These are phyloP conservation scores for Heritiera littoralis DNA, from an alignment of 345 rosid genomes.

Conservation along the genomic window DNA sequence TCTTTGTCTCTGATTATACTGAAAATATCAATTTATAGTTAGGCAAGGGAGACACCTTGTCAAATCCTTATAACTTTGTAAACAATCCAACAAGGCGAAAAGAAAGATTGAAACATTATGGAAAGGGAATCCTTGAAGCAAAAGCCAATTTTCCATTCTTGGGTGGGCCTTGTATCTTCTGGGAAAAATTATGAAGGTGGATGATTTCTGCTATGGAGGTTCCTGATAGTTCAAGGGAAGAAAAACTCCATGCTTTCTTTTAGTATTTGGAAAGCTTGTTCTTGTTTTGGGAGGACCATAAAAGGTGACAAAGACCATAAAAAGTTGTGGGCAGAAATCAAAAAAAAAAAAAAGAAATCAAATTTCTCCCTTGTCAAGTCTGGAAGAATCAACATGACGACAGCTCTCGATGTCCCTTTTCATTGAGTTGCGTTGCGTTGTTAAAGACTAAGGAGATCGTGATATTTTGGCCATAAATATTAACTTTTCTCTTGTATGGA, in stretches of 20 bases:
- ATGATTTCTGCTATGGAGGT: conserved; percentile 8
- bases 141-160: conserved; percentile 33
- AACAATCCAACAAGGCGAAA: conserved; percentile 28
- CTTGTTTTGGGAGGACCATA: not conserved
- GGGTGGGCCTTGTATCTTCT: not conserved
- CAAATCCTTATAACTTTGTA: conserved; percentile 29
- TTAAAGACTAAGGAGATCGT: not conserved
- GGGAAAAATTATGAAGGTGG: conserved; percentile 7
- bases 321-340: not conserved
- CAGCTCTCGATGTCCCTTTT: too few relatives aligned
- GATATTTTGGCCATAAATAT: not conserved
- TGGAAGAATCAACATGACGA: not conserved
- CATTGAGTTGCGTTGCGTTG: not conserved
- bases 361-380: not conserved
- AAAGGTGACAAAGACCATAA: not conserved
- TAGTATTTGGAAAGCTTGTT: not conserved
- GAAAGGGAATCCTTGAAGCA: conserved; percentile 38
- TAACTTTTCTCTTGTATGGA: not conserved
- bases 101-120: conserved; percentile 18
- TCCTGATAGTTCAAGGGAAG: conserved; percentile 31
- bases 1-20: not conserved
- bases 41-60: conserved; percentile 36
- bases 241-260: not conserved
- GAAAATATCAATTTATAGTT: conserved; percentile 1
- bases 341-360: not conserved